Percentiles rank a stretch among this genome's conserved stretches.
These are phyloP conservation scores for Papiliotrema fonsecae DNA, from an alignment of 1,284 basidiomycete species.

Conservation along the genomic window DNA sequence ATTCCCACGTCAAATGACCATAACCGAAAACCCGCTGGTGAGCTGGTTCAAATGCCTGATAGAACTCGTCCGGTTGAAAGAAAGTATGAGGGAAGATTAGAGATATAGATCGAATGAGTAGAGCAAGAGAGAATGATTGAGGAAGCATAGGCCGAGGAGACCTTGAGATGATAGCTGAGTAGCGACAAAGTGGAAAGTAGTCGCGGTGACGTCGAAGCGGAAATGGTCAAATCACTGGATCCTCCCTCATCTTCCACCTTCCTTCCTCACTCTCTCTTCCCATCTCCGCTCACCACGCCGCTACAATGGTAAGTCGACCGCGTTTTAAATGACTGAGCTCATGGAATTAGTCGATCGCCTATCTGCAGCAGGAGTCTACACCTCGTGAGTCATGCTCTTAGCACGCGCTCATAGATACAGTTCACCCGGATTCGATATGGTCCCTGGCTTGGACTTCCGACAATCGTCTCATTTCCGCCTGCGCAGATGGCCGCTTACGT, in stretches of 20 bases:
- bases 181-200: too few species aligned
- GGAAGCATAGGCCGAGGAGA: slow-evolving; percentile 7
- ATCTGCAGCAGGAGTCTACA: neutral
- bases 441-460: slow-evolving; percentile 29
- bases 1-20: slow-evolving; percentile 95
- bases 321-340: neutral
- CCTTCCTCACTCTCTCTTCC: neutral
- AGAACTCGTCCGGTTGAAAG: slow-evolving; percentile 98
- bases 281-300: neutral
- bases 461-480: slow-evolving; percentile 32
- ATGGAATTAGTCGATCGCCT: neutral
- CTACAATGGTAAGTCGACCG: neutral
- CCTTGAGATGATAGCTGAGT: too few species aligned
- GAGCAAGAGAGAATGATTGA: slow-evolving; percentile 26
- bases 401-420: slow-evolving; percentile 1
- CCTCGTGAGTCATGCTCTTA: neutral
- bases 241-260: neutral
- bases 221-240: too few species aligned
- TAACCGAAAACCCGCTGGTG: slow-evolving; percentile 84
- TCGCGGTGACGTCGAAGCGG: too few species aligned
- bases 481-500: slow-evolving; percentile 40
- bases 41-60: slow-evolving; percentile 89
- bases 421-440: slow-evolving; percentile 38
- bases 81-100: slow-evolving; percentile 68
- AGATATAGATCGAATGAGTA: slow-evolving; percentile 52